phyloP scores from a whole-genome alignment of 306 rosid species.

The Vicia faba region DNA sequence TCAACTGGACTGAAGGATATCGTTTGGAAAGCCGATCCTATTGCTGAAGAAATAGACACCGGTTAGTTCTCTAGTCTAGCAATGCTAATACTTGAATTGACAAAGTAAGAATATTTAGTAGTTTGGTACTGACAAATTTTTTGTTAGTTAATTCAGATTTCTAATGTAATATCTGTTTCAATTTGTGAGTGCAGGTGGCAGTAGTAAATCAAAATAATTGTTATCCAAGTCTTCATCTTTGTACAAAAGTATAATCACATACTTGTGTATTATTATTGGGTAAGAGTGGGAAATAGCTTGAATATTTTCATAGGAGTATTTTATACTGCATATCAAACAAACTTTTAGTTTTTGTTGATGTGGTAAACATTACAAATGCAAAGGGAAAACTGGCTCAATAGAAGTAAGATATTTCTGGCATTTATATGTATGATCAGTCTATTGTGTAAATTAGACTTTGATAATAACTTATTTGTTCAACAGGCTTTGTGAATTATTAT shows the following conservation, averaged over 20 bases:
- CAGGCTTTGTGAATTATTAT: not conserved
- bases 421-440: constrained; percentile 12
- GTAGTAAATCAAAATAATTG: constrained; percentile 37
- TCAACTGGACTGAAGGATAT: constrained; percentile 83
- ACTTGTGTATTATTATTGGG: constrained; percentile 12
- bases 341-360: not conserved
- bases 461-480: not conserved
- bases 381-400: constrained; percentile 7
- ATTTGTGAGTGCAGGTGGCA: constrained; percentile 36
- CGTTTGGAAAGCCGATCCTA: constrained; percentile 82
- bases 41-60: constrained; percentile 49
- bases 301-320: not conserved
- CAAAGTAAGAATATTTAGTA: constrained; percentile 3
- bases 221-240: constrained; percentile 23
- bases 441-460: not conserved
- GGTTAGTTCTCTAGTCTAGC: constrained; percentile 55
- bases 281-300: constrained; percentile 27
- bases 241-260: constrained; percentile 21
- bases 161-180: constrained; percentile 4
- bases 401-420: constrained; percentile 13
- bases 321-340: not conserved
- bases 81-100: constrained; percentile 13
- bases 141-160: constrained; percentile 22
- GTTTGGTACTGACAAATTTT: not conserved
- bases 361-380: constrained; percentile 24